Evolutionary conservation across 768 basidiomycete genomes (phyloP).

Genomic region (Amylocystis lapponica): DNA sequence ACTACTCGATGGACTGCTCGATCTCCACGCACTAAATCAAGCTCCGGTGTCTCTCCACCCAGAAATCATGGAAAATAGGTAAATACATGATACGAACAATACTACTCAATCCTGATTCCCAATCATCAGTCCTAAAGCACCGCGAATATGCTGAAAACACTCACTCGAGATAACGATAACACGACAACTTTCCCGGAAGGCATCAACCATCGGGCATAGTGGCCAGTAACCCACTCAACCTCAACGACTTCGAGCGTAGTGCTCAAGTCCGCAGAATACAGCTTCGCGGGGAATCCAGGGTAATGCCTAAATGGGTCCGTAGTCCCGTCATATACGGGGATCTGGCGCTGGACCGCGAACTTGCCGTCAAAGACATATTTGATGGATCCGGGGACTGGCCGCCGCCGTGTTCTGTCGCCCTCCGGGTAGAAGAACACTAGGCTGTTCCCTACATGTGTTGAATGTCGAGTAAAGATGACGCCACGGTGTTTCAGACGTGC

Average conservation of each 20-base stretch:
- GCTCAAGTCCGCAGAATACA: background rate
- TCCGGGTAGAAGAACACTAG: background rate
- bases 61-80: no score
- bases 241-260: conserved; percentile 2
- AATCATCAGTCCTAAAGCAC: no score
- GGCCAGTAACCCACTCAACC: background rate
- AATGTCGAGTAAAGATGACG: background rate
- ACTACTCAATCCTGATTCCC: no score
- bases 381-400: conserved; percentile 8
- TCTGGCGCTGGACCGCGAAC: conserved; percentile 3
- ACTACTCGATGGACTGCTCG: no score
- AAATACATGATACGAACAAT: no score
- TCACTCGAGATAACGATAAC: background rate
- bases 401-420: background rate
- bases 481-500: background rate
- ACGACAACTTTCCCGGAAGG: background rate
- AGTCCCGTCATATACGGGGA: background rate
- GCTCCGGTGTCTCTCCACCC: no score
- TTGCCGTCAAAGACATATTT: background rate
- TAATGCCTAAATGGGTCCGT: conserved; percentile 1
- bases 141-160: no score
- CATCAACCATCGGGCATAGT: background rate
- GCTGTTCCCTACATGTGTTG: conserved; percentile 3
- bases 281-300: background rate
- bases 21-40: no score